Conservation (phyloP, 179 eudicot genomes). For the Heliamphora pulchella region DNA sequence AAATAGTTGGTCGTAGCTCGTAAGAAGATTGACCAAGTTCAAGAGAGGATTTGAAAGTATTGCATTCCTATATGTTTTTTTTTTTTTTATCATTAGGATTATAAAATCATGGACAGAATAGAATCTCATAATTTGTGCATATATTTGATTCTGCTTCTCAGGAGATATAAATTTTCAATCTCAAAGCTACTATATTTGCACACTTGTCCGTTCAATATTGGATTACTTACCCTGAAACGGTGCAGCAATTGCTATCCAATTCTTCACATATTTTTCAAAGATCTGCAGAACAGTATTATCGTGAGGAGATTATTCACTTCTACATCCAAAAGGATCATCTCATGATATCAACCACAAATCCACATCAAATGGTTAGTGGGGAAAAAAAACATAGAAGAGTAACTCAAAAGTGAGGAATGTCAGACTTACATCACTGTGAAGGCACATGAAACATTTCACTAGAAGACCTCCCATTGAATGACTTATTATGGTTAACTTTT, state of each 20-base stretch:
- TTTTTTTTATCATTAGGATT: background rate
- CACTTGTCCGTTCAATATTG: background rate
- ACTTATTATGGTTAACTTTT: constrained; percentile 68
- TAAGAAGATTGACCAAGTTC: background rate
- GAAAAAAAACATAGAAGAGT: background rate
- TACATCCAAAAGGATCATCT: background rate
- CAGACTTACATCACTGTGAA: constrained; percentile 62
- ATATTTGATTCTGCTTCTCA: background rate
- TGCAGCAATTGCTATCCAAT: constrained; percentile 95
- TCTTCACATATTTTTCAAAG: constrained; percentile 94
- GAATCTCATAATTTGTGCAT: background rate
- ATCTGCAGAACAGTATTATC: constrained; percentile 37
- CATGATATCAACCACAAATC: background rate
- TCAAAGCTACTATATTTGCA: background rate
- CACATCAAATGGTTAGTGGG: background rate
- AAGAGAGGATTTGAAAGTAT: background rate
- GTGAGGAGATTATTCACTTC: background rate
- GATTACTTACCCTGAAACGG: constrained; percentile 76
- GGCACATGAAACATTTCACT: constrained; percentile 87
- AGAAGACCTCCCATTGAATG: constrained; percentile 98
- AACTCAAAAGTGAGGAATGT: background rate
- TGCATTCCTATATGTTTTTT: background rate
- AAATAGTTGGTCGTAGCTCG: background rate
- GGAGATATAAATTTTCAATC: background rate
- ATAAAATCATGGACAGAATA: background rate